Evolutionary conservation across 176 grass and related monocot genomes (phyloP).

Genomic region (Carex myosuroides): DNA sequence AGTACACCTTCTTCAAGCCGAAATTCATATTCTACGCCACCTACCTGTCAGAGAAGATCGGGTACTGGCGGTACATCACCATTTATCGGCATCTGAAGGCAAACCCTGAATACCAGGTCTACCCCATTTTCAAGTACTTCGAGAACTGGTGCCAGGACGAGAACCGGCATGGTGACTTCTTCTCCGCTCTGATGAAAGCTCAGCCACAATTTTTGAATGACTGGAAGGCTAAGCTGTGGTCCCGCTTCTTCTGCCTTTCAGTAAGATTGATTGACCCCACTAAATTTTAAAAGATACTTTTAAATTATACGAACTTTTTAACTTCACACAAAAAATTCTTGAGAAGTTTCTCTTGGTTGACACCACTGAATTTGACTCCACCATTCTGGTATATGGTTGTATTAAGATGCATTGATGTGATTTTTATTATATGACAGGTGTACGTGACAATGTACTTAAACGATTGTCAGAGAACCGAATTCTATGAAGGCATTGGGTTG

Average conservation of each 20-base stretch:
- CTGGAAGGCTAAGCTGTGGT: constrained; percentile 98
- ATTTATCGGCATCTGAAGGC: constrained; percentile 88
- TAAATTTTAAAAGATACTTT: no score
- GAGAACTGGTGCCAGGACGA: constrained; percentile 99
- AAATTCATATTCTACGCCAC: constrained; percentile 99
- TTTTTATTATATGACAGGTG: constrained; percentile 44
- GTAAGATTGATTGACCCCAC: constrained; percentile 33
- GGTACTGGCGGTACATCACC: constrained; percentile 99
- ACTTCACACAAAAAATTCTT: no score
- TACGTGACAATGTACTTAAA: constrained; percentile 99
- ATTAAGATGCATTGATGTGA: constrained; percentile 7
- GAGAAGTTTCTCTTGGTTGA: no score
- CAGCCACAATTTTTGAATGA: constrained; percentile 95
- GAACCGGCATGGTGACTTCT: constrained; percentile 93
- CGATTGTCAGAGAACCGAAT: constrained; percentile 74
- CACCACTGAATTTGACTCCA: no score
- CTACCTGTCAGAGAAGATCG: constrained; percentile 93
- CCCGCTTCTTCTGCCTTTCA: constrained; percentile 95
- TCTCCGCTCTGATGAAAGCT: constrained; percentile 82
- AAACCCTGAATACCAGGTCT: constrained; percentile 78
- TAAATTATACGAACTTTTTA: no score
- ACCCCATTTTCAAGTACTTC: constrained; percentile 99
- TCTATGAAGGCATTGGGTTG: constrained; percentile 94
- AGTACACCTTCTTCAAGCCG: constrained; percentile 99
- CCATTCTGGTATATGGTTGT: neutral